A percentile compares a stretch with the other conserved stretches of the same genome.
These are phyloP conservation scores for Phytophthora uliginosa DNA, from an alignment of 352 stramenopile species.

Conservation along the genomic window DNA sequence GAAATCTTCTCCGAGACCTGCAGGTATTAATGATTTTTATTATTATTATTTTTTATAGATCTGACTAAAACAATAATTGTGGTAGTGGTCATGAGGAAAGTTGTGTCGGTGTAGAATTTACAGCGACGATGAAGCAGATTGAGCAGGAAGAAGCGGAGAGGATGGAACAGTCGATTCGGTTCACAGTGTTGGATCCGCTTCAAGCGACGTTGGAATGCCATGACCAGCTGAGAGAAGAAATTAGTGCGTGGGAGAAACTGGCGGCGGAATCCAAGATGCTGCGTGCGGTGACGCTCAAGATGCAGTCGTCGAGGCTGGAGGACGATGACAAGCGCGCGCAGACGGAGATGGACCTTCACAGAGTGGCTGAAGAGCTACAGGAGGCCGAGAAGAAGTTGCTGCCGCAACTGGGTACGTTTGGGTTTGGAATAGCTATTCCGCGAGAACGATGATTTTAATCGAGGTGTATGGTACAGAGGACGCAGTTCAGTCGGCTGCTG, in stretches of 20 bases:
- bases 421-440: not conserved
- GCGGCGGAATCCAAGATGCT: conserved; percentile 29
- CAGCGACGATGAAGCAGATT: conserved; percentile 63
- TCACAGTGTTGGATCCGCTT: conserved; percentile 80
- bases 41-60: conserved; percentile 9
- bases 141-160: conserved; percentile 63
- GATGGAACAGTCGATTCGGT: conserved; percentile 83
- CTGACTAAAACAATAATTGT: not conserved
- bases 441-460: not conserved
- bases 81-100: conserved; percentile 26
- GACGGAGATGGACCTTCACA: conserved; percentile 46
- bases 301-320: conserved; percentile 43
- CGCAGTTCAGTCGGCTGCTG: conserved; percentile 38
- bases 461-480: conserved; percentile 43
- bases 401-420: conserved; percentile 47
- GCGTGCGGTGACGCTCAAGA: conserved; percentile 39
- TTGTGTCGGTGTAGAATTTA: conserved; percentile 49
- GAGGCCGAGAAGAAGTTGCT: conserved; percentile 50
- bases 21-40: conserved; percentile 30
- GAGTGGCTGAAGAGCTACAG: conserved; percentile 52
- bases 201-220: conserved; percentile 62
- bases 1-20: conserved; percentile 70
- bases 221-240: conserved; percentile 47
- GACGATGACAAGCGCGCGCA: conserved; percentile 55
- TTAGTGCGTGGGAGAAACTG: conserved; percentile 42